phyloP scores from a whole-genome alignment of 495 filamentous ascomycete genomes.

The Parmelia sp. region DNA sequence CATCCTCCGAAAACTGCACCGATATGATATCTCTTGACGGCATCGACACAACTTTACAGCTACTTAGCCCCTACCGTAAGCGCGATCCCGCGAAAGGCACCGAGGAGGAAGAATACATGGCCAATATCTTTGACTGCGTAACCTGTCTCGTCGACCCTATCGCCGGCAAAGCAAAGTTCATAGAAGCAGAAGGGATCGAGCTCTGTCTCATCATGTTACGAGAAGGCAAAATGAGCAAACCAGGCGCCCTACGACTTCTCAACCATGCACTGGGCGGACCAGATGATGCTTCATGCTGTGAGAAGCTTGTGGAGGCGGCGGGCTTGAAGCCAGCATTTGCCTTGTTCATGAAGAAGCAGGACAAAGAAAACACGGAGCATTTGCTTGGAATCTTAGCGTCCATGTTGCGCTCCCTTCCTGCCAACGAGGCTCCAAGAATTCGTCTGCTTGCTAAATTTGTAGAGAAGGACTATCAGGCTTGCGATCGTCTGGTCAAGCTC shows the following conservation, averaged over 20 bases:
- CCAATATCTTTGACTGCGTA: slow-evolving; percentile 82
- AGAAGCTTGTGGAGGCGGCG: slow-evolving; percentile 70
- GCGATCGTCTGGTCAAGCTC: slow-evolving; percentile 59
- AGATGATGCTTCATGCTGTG: slow-evolving; percentile 53
- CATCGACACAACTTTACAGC: slow-evolving; percentile 72
- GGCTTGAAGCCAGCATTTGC: slow-evolving; percentile 81
- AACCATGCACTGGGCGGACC: slow-evolving; percentile 72
- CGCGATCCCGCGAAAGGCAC: slow-evolving; percentile 79
- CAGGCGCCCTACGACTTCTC: slow-evolving; percentile 67
- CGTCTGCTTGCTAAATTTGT: slow-evolving; percentile 89
- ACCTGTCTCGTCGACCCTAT: slow-evolving; percentile 72
- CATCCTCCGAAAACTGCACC: slow-evolving; percentile 56
- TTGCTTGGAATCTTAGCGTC: slow-evolving; percentile 83
- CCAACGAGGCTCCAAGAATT: slow-evolving; percentile 71
- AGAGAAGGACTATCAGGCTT: slow-evolving; percentile 88
- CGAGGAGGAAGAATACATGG: slow-evolving; percentile 89
- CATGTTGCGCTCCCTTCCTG: slow-evolving; percentile 71
- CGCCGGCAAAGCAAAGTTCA: slow-evolving; percentile 71
- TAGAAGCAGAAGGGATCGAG: slow-evolving; percentile 89
- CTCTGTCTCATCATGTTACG: slow-evolving; percentile 83
- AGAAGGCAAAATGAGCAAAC: slow-evolving; percentile 74
- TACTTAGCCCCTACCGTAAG: slow-evolving; percentile 83
- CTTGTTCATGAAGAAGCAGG: slow-evolving; percentile 85
- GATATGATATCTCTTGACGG: slow-evolving; percentile 62
- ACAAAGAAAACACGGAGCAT: slow-evolving; percentile 68